These are phyloP conservation scores for Alternaria panax DNA, from an alignment of 2,329 filamentous ascomycete species.

Conservation along the genomic window DNA sequence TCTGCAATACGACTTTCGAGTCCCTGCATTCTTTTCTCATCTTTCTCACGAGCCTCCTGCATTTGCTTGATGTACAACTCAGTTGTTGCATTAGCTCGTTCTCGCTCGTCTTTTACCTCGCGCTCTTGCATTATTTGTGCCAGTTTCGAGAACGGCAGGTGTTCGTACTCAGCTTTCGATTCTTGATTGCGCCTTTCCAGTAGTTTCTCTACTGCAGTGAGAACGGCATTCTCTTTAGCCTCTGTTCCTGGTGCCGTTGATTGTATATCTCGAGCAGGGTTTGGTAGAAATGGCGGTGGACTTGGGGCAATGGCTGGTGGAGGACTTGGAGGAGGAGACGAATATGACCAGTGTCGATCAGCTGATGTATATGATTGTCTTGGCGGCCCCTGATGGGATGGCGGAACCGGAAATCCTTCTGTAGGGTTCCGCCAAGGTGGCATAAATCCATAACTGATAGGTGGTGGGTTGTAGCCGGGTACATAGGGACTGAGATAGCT, in stretches of 20 bases:
- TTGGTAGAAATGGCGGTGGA: background rate
- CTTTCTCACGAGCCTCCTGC: background rate
- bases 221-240: background rate
- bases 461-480: background rate
- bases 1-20: background rate
- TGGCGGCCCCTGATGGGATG: background rate
- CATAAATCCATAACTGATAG: background rate
- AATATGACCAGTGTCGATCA: background rate
- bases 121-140: conserved; percentile 17
- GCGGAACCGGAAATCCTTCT: background rate
- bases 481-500: background rate
- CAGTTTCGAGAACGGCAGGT: conserved; percentile 14
- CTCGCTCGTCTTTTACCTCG: conserved; percentile 2
- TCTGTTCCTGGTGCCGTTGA: background rate
- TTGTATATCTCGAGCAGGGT: background rate
- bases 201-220: background rate
- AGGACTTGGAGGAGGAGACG: background rate
- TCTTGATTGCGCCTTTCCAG: background rate
- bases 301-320: background rate
- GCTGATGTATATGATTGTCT: background rate
- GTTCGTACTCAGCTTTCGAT: background rate
- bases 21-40: background rate
- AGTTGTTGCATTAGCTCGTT: conserved; percentile 3
- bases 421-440: background rate
- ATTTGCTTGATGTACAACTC: conserved; percentile 9